phyloP scores from a whole-genome alignment of 2,329 filamentous ascomycete genomes.

The Achaetomium macrosporum region DNA sequence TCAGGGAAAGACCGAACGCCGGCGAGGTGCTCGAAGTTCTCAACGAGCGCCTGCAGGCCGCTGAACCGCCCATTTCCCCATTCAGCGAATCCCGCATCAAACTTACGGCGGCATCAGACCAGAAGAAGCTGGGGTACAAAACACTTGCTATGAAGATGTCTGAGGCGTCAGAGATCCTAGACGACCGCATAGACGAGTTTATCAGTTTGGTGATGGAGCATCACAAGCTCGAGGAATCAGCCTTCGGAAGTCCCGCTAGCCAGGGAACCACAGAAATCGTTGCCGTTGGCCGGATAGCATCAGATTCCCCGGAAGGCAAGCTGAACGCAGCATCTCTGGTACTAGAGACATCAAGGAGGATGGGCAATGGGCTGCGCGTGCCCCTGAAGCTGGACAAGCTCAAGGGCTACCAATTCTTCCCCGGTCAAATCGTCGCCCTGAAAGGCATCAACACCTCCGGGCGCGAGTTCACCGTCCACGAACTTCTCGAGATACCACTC shows the following conservation, averaged over 20 bases:
- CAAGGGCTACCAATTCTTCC: constrained; percentile 75
- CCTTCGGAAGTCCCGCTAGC: constrained; percentile 79
- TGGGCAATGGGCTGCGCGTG: constrained; percentile 75
- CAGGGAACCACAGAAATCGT: constrained; percentile 83
- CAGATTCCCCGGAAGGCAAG: constrained; percentile 77
- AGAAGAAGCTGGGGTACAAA: constrained; percentile 87
- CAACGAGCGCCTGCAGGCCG: constrained; percentile 64
- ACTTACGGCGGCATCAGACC: constrained; percentile 77
- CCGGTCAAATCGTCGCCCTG: constrained; percentile 86
- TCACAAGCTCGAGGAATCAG: constrained; percentile 68
- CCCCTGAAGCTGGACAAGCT: constrained; percentile 70
- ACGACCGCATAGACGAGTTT: constrained; percentile 93
- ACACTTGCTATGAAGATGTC: constrained; percentile 92
- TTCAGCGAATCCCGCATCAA: constrained; percentile 74
- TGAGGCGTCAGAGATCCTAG: constrained; percentile 85
- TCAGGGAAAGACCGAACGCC: constrained; percentile 69
- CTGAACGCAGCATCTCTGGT: constrained; percentile 81
- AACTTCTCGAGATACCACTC: constrained; percentile 69
- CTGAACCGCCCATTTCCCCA: constrained; percentile 65
- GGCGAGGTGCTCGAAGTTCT: constrained; percentile 80
- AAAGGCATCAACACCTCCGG: constrained; percentile 83
- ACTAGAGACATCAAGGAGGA: constrained; percentile 79
- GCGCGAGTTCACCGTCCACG: constrained; percentile 70
- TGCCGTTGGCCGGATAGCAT: constrained; percentile 86
- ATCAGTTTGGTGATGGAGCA: constrained; percentile 65